Evolutionary conservation across 495 filamentous ascomycete species (phyloP).

Genomic region (Acidiella bohemica): DNA sequence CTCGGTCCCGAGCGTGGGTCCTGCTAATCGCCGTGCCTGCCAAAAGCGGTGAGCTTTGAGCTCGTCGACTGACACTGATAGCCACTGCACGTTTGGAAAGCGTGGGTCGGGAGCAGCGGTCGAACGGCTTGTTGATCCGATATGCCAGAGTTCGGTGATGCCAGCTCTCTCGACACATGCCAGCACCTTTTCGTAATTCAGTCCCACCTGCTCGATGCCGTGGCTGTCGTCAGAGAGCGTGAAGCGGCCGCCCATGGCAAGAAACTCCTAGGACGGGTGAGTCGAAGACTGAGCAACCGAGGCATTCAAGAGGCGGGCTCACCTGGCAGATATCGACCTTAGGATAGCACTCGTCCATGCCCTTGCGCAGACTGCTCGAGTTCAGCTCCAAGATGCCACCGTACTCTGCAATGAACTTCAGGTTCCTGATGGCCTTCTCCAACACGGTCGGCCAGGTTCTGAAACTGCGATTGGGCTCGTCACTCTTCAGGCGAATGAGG

Average conservation of each 20-base stretch:
- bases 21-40: no score
- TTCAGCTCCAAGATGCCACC: conserved; percentile 83
- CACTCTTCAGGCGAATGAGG: conserved; percentile 67
- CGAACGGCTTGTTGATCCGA: conserved; percentile 7
- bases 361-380: conserved; percentile 73
- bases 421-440: conserved; percentile 57
- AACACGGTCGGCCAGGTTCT: conserved; percentile 47
- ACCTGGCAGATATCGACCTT: conserved; percentile 65
- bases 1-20: no score
- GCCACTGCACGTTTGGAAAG: conserved; percentile 19
- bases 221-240: conserved; percentile 89
- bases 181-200: conserved; percentile 49
- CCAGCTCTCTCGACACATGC: conserved; percentile 41
- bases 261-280: conserved; percentile 38
- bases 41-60: conserved; percentile 12
- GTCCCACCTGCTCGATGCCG: conserved; percentile 62
- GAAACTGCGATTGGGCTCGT: conserved; percentile 48
- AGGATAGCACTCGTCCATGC: conserved; percentile 82
- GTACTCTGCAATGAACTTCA: conserved; percentile 53
- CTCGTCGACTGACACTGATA: conserved; percentile 2
- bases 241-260: conserved; percentile 58
- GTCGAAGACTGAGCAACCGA: conserved; percentile 8
- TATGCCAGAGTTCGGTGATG: conserved; percentile 28
- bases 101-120: conserved; percentile 9
- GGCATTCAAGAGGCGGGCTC: conserved; percentile 19